Percentiles rank a stretch among this genome's conserved stretches.
phyloP scores from a whole-genome alignment of 192 early-diverging fungal species.

The Linnemannia zychae region DNA sequence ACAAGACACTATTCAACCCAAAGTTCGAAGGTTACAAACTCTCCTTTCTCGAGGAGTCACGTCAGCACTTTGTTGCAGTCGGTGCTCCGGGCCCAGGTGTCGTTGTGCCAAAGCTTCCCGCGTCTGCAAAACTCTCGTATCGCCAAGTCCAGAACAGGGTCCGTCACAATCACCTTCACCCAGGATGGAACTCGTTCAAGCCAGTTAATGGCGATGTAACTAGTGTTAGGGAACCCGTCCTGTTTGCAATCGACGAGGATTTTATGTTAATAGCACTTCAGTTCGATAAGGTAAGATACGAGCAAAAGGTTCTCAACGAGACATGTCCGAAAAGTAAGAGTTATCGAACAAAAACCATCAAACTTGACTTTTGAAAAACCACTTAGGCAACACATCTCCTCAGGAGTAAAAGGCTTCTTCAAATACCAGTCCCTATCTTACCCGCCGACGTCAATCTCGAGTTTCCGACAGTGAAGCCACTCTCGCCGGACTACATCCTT shows the following conservation, averaged over 20 bases:
- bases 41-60: constrained; percentile 62
- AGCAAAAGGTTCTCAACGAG: neutral
- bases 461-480: constrained; percentile 39
- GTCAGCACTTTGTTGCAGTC: constrained; percentile 46
- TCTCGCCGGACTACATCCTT: constrained; percentile 41
- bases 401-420: constrained; percentile 35
- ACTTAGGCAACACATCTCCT: constrained; percentile 16
- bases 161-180: constrained; percentile 74
- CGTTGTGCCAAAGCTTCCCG: constrained; percentile 55
- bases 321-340: neutral
- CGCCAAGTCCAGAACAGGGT: constrained; percentile 73
- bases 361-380: neutral
- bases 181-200: constrained; percentile 59
- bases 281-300: constrained; percentile 48
- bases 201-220: constrained; percentile 31
- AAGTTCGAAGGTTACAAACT: constrained; percentile 84
- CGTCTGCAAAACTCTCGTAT: constrained; percentile 68
- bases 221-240: constrained; percentile 16
- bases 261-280: constrained; percentile 49
- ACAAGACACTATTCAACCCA: constrained; percentile 67
- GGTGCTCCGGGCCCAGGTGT: constrained; percentile 48
- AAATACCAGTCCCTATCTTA: constrained; percentile 25
- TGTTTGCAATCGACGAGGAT: constrained; percentile 58
- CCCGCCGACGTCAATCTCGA: constrained; percentile 38
- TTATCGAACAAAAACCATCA: neutral